A percentile compares a stretch with the other conserved stretches of the same genome.
Conservation (phyloP, 1,139 yeast species). For the Yamadazyma triangularis region DNA sequence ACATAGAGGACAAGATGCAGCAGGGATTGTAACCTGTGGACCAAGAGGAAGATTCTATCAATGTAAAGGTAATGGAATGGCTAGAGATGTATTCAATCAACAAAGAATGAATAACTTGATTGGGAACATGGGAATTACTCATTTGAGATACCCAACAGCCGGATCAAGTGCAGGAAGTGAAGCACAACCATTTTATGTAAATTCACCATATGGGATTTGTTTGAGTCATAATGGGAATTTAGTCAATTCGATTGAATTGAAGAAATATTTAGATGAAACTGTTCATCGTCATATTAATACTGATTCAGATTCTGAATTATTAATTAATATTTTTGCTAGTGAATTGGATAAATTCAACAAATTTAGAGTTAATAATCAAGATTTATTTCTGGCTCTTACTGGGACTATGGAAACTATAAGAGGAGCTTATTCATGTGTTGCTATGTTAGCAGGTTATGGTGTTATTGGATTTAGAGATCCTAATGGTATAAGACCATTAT, state of each 20-base stretch:
- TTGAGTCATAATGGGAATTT: slow-evolving; percentile 92
- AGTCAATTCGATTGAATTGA: slow-evolving; percentile 77
- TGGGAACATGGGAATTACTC: slow-evolving; percentile 96
- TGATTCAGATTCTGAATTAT: slow-evolving; percentile 89
- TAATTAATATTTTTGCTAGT: slow-evolving; percentile 85
- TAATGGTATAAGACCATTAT: slow-evolving; percentile 89
- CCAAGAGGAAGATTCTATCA: slow-evolving; percentile 90
- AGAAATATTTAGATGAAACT: slow-evolving; percentile 79
- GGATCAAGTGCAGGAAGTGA: slow-evolving; percentile 97
- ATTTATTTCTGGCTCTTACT: slow-evolving; percentile 77
- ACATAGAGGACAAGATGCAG: slow-evolving; percentile 99
- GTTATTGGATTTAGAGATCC: slow-evolving; percentile 96
- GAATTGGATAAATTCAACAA: slow-evolving; percentile 90
- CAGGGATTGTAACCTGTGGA: slow-evolving; percentile 98
- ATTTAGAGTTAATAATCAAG: slow-evolving; percentile 87
- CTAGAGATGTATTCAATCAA: slow-evolving; percentile 91
- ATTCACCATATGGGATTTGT: slow-evolving; percentile 91
- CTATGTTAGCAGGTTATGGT: slow-evolving; percentile 95
- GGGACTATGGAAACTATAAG: slow-evolving; percentile 78
- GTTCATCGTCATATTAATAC: slow-evolving; percentile 98
- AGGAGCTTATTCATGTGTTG: slow-evolving; percentile 95
- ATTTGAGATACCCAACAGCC: slow-evolving; percentile 95
- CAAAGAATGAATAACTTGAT: slow-evolving; percentile 70
- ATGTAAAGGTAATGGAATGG: slow-evolving; percentile 99
- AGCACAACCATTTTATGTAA: slow-evolving; percentile 98